A percentile compares a stretch with the other conserved stretches of the same genome.
phyloP scores from a whole-genome alignment of 192 early-diverging fungal genomes.

The Podila epigama region DNA sequence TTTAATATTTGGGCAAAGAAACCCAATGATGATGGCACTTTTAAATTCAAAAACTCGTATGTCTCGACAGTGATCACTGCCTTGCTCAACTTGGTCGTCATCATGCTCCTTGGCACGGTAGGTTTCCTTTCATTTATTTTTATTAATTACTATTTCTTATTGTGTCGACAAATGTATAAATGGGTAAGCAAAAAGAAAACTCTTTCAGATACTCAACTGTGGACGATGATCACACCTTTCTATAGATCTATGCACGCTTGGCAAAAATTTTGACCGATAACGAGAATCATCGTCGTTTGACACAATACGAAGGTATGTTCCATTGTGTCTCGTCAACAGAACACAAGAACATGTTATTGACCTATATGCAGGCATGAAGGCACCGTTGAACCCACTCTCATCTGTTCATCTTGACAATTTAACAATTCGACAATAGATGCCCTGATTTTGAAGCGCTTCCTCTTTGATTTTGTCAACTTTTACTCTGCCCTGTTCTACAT shows the following conservation, averaged over 20 bases:
- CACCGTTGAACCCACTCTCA: background rate
- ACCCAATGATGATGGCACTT: background rate
- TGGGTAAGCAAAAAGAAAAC: no score
- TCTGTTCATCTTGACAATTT: background rate
- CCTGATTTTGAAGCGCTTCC: constrained; percentile 62
- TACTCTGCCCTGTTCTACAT: constrained; percentile 69
- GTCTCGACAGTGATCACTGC: constrained; percentile 44
- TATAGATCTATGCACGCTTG: constrained; percentile 28
- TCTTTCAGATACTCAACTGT: no score
- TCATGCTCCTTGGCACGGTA: constrained; percentile 62
- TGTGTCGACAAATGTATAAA: no score
- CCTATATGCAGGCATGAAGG: background rate
- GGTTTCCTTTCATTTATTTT: constrained; percentile 10
- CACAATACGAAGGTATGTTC: constrained; percentile 53
- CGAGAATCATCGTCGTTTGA: constrained; percentile 56
- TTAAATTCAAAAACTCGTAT: constrained; percentile 12
- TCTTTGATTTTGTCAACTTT: constrained; percentile 71
- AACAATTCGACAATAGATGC: constrained; percentile 36
- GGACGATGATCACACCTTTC: no score
- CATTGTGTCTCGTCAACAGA: no score
- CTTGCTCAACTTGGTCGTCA: constrained; percentile 58
- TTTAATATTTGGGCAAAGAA: constrained; percentile 22
- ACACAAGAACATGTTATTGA: background rate
- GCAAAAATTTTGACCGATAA: constrained; percentile 50
- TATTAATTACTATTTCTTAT: background rate